Evolutionary conservation across 2,329 filamentous ascomycete species (phyloP), one percentile per base, ranked within the genome.

Genomic region (Atkinsonella texensis): DNA sequence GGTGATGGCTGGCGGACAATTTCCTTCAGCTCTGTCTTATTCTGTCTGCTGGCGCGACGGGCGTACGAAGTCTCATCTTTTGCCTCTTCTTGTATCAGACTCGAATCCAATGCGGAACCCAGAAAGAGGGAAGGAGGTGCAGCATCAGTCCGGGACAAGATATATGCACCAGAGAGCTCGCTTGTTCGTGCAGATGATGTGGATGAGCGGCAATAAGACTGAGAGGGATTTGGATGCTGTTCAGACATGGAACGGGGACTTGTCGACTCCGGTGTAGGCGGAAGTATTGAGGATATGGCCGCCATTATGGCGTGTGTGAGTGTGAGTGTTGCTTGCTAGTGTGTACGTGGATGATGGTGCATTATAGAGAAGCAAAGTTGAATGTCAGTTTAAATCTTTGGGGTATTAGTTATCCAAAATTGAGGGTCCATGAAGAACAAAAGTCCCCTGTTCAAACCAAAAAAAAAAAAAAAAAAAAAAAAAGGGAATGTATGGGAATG

Each of bases 111-210:
- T 8, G 48, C 17, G 12, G 17, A 47, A 38, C n/a, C 45, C 10
- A 8, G 13, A 13, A 8, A 38, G 44, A 38, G 41, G 4, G 49
- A 43, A 2, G 31, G 42, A 20, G 46, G 33, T 2, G 33, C 39
- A 20, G 40, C 9, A 18, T 44, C 31, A 6, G 48, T 48, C 4
- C 47, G 17, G 18, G 50, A 23, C 11, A 54, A 23, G n/a, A 48
- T 47, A 23, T 48, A 41, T 15, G 53, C 38, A 2, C 47, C 42
- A 32, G 53, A 54, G 8, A 54, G 47, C 20, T 46, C 39, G 32
- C 50, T 52, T 13, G 42, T 32, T 5, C 43, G 20, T 20, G 47
- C 41, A 9, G 53, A 52, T 7, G 53, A 52, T 2, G 8, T 11
- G 2, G 33, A 51, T 2, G 47, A 53, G 40, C 32, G 6, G 39